Conservation (phyloP, 2,329 filamentous ascomycete species). For the Didymella segeticola region DNA sequence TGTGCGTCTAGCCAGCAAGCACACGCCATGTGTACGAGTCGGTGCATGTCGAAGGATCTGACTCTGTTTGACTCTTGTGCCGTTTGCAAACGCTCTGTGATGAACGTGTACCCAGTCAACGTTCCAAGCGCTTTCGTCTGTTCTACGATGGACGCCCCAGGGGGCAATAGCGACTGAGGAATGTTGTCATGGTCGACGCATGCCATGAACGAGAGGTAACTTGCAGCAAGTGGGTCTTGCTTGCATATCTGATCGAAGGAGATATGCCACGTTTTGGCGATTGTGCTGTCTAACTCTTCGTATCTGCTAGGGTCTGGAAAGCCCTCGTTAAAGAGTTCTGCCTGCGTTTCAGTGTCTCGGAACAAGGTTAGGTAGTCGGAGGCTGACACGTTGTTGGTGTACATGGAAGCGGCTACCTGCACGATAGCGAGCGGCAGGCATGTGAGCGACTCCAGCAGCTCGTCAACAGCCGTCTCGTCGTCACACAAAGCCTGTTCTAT, state of each 20-base stretch:
- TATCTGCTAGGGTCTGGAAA: slow-evolving; percentile 45
- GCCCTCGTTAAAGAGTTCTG: slow-evolving; percentile 39
- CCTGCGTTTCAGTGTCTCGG: slow-evolving; percentile 29
- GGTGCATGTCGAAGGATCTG: slow-evolving; percentile 39
- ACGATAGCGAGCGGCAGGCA: slow-evolving; percentile 24
- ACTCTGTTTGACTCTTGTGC: slow-evolving; percentile 7
- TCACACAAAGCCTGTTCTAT: slow-evolving; percentile 16
- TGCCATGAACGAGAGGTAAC: slow-evolving; percentile 48
- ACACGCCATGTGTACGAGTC: slow-evolving; percentile 45
- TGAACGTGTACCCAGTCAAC: slow-evolving; percentile 43
- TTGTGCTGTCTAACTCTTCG: slow-evolving; percentile 37
- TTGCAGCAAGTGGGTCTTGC: slow-evolving; percentile 40
- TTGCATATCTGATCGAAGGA: slow-evolving; percentile 47
- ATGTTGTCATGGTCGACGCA: slow-evolving; percentile 44
- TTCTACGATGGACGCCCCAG: slow-evolving; percentile 23
- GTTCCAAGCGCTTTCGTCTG: slow-evolving; percentile 40
- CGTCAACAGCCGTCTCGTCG: slow-evolving; percentile 17
- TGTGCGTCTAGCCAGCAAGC: slow-evolving; percentile 41
- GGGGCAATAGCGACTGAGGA: slow-evolving; percentile 43
- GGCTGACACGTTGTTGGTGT: slow-evolving; percentile 27
- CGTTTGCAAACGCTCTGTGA: slow-evolving; percentile 25
- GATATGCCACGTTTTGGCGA: slow-evolving; percentile 48
- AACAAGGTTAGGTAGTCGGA: slow-evolving; percentile 27
- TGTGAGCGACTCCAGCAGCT: slow-evolving; percentile 39
- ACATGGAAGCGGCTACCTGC: slow-evolving; percentile 29